Evolutionary conservation across 495 filamentous ascomycete species (phyloP), one percentile per base, ranked within the genome.

Genomic region (Xylaria intraflava): DNA sequence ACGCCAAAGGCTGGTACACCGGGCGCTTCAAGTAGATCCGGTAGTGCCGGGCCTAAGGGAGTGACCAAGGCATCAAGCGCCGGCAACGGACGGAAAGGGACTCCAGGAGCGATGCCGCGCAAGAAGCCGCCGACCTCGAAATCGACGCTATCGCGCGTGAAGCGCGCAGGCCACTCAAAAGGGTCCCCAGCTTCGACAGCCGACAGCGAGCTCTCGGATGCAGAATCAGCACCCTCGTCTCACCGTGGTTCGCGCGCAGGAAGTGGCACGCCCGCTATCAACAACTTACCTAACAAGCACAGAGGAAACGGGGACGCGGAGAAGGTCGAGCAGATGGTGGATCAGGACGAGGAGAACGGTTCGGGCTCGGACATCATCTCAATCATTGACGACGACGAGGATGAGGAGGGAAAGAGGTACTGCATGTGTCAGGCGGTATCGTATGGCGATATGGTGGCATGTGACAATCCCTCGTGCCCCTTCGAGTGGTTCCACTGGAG

Each of bases 401-500:
- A 85, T 41, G 85, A 87, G 49, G 92, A 97, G 71, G 84, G 89
- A 42, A 83, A 83, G 62, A 87, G 91, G 55, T 98, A 98, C 68
- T 98, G 93, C 70, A 80, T 85, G 23, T 98, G 93, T 68, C 87
- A 93, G 64, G 88, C 85, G 58, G 88, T 96, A 53, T 94, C 88
- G 68, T 92, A 87, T 72, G 93, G 93, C 36, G 88, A 96, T 65
- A 98, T 98, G 93, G 92, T 98, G 27, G 93, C 90, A 3, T 98
- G 93, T 70, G 93, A 98, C 71, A 96, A 97, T 59, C 85, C 89
- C 40, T 77, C 85, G 51, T 98, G 93, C 73, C 83, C 86, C 22
- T 93, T 83, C 67, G 92, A 97, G 72, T 98, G 93, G 93, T 98
- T 98, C 70, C 93, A 98, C 74, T 97, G 91, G 90, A 84, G 78